phyloP scores from a whole-genome alignment of 305 asterid genomes.

The Rubia tinctorum region DNA sequence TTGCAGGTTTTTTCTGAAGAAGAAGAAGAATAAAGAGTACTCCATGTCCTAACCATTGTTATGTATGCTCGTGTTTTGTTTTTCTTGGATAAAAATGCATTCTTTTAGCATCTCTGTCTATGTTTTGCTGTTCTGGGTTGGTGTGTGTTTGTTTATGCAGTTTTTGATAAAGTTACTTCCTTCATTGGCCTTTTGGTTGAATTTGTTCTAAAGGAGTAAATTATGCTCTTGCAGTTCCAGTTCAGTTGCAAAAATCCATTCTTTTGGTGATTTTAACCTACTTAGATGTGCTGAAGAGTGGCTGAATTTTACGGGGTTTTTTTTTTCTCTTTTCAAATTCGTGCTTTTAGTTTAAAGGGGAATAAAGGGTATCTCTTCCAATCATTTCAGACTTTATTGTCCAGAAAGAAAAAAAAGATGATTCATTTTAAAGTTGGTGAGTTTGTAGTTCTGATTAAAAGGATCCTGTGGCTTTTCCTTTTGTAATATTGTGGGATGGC shows the following conservation, averaged over 20 bases:
- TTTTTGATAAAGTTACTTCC: slow-evolving; percentile 2
- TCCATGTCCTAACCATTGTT: neutral
- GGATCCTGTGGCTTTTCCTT: slow-evolving; percentile 27
- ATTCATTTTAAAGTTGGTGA: slow-evolving; percentile 29
- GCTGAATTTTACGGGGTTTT: neutral
- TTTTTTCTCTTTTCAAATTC: neutral
- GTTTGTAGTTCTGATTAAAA: slow-evolving; percentile 37
- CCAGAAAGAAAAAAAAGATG: neutral
- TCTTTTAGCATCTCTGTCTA: neutral
- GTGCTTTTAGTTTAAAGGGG: neutral
- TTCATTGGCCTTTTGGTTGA: neutral
- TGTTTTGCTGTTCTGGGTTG: neutral
- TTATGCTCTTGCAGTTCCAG: neutral
- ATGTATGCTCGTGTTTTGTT: neutral
- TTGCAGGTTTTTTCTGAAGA: neutral
- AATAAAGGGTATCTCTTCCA: neutral
- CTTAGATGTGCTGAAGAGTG: neutral
- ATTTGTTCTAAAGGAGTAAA: neutral
- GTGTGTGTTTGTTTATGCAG: neutral
- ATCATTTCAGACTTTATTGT: slow-evolving; percentile 11
- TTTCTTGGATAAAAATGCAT: neutral
- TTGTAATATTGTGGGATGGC: slow-evolving; percentile 35
- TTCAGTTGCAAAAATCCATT: slow-evolving; percentile 2
- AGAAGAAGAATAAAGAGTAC: slow-evolving; percentile 12
- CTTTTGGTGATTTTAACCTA: neutral